Evolutionary conservation across 371 early-diverging fungal species (phyloP), one percentile per base, ranked within the genome.

Genomic region (Lichtheimia corymbifera): DNA sequence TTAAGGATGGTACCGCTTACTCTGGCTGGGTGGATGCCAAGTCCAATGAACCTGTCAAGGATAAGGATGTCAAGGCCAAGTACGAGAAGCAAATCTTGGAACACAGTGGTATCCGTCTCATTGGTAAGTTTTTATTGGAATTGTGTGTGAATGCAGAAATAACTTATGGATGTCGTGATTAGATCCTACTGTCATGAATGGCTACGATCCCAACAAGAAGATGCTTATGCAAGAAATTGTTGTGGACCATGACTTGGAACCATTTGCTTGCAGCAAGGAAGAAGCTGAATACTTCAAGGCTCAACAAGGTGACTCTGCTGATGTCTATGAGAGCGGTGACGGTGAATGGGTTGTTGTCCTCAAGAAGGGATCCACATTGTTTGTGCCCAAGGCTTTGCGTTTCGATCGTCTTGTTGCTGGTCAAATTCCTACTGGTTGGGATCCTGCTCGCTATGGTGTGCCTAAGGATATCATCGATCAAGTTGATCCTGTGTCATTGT

Each of bases 371-470:
- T 91, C 97, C 51, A 90, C 88, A 55, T 71, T 97, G 59, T 91
- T 86, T 71, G 84, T 97, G 50, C 97, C 97, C 72, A 97, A 96
- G 88, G 96, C 97, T 4, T 90, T 97, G 58, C 87, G 89, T 55
- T 93, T 94, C 67, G 94, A 96, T 75, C 92, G 97, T 30, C 86
- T 95, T 47, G 97, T 97, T 53, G 97, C 96, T 62, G 97, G 94
- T 61, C 97, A 95, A 70, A 87, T 96, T 58, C 97, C 97, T 40
- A 93, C 95, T 58, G 97, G 97, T 59, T 97, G 97, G 97, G 85
- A 90, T 55, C 93, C 96, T 60, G 77, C 84, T 57, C 92, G 95
- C 61, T 97, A 93, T 74, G 97, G 97, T 74, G 86, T 97, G n/a
- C 97, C 96, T 67, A 91, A 89, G 67, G 97, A 96, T 57, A 92